Evolutionary conservation across 73 alveolate species (phyloP).

Genomic region (Paramecium octaurelia): DNA sequence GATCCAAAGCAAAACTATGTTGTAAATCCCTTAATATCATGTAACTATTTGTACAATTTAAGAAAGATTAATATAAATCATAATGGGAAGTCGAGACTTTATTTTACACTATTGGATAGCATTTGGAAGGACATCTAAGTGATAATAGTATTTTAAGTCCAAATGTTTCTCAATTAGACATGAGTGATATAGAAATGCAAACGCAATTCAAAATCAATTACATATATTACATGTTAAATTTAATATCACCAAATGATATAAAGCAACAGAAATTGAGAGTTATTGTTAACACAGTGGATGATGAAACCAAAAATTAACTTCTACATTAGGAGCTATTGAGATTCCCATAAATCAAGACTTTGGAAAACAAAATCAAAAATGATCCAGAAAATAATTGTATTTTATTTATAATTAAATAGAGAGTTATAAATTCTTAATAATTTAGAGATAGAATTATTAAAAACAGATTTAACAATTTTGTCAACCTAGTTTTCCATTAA

Average conservation of each 20-base stretch:
- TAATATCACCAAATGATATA: background rate
- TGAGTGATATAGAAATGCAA: background rate
- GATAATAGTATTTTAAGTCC: conserved; percentile 13
- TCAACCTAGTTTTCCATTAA: background rate
- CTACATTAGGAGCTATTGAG: background rate
- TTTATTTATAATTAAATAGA: background rate
- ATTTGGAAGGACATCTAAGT: background rate
- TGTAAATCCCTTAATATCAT: background rate
- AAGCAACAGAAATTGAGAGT: background rate
- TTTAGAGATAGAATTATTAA: background rate
- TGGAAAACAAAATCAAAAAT: background rate
- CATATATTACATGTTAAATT: background rate
- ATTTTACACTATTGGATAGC: background rate
- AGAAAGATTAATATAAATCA: background rate
- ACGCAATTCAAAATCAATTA: background rate
- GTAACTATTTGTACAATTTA: background rate
- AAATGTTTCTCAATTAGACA: background rate
- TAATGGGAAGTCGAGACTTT: background rate
- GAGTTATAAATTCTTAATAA: background rate
- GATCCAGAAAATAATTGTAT: background rate
- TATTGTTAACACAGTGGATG: background rate
- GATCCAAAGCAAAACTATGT: background rate
- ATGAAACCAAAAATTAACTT: background rate
- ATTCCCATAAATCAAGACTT: background rate
- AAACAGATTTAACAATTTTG: background rate